Conservation (phyloP, 2,329 filamentous ascomycete genomes). For the Penicillium sp. region DNA sequence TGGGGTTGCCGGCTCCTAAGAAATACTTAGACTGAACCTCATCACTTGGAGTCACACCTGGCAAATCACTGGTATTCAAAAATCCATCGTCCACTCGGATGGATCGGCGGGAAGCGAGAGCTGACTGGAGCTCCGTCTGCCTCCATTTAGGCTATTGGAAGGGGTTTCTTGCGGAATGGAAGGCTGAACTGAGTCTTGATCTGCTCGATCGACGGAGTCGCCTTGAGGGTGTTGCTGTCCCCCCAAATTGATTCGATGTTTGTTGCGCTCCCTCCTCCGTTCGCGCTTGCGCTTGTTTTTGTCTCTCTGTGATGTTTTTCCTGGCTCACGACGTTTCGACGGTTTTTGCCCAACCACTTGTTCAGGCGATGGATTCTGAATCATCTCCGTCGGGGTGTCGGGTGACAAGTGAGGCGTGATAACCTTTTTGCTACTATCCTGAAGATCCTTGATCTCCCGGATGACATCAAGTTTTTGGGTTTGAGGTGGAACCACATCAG, state of each 20-base stretch:
- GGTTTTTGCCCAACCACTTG: not conserved
- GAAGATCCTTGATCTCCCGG: not conserved
- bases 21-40: conserved; percentile 43
- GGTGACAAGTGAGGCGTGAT: not conserved
- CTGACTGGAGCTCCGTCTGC: not conserved
- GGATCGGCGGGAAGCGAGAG: conserved; percentile 16
- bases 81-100: conserved; percentile 31
- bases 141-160: not conserved
- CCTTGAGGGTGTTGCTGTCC: not conserved
- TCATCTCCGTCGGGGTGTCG: not conserved
- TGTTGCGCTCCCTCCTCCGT: not conserved
- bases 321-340: not conserved
- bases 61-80: conserved; percentile 43
- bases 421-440: not conserved
- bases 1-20: not conserved
- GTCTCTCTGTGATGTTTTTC: not conserved
- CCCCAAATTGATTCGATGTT: not conserved
- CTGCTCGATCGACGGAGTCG: not conserved
- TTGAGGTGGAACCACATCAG: too few relatives aligned
- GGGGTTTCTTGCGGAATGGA: not conserved
- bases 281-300: not conserved
- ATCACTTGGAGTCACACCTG: conserved; percentile 38
- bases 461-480: not conserved
- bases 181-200: not conserved
- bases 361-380: not conserved